phyloP scores from a whole-genome alignment of 768 basidiomycete genomes.

The Macrocybe gigantea region DNA sequence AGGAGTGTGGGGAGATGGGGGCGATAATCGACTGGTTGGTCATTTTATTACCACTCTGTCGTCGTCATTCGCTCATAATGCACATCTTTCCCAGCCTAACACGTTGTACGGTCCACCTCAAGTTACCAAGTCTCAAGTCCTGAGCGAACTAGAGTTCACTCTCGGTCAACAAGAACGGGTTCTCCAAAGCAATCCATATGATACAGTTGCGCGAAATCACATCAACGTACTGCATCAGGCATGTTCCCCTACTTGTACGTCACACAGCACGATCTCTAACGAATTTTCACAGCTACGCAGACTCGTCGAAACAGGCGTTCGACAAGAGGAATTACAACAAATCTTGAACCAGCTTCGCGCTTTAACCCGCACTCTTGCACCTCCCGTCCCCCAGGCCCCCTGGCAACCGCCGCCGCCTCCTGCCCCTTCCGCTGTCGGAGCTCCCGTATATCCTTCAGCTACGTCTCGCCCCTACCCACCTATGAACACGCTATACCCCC shows the following conservation, averaged over 20 bases:
- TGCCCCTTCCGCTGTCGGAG: slow-evolving; percentile 7
- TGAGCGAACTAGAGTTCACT: slow-evolving; percentile 78
- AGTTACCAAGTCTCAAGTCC: slow-evolving; percentile 72
- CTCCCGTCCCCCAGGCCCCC: slow-evolving; percentile 4
- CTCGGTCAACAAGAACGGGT: slow-evolving; percentile 76
- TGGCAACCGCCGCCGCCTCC: slow-evolving; percentile 25
- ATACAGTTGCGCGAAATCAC: slow-evolving; percentile 62
- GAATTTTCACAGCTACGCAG: slow-evolving; percentile 46
- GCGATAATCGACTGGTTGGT: slow-evolving; percentile 33
- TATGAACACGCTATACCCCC: not conserved
- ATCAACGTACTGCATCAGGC: slow-evolving; percentile 80
- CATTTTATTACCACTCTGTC: slow-evolving; percentile 7
- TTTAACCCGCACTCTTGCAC: slow-evolving; percentile 41
- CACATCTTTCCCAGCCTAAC: not conserved
- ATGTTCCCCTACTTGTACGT: slow-evolving; percentile 16
- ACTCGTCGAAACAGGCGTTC: slow-evolving; percentile 74
- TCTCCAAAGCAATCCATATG: slow-evolving; percentile 68
- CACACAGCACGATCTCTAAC: slow-evolving; percentile 1
- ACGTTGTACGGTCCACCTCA: slow-evolving; percentile 32
- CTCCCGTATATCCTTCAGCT: slow-evolving; percentile 10
- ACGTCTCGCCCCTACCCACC: slow-evolving; percentile 11
- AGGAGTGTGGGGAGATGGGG: slow-evolving; percentile 68
- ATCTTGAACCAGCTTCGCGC: slow-evolving; percentile 68
- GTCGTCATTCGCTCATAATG: too few relatives aligned
- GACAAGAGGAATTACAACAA: slow-evolving; percentile 72